Conservation (phyloP, 1,284 basidiomycete species). For the Cutaneotrichosporon mucoides region DNA sequence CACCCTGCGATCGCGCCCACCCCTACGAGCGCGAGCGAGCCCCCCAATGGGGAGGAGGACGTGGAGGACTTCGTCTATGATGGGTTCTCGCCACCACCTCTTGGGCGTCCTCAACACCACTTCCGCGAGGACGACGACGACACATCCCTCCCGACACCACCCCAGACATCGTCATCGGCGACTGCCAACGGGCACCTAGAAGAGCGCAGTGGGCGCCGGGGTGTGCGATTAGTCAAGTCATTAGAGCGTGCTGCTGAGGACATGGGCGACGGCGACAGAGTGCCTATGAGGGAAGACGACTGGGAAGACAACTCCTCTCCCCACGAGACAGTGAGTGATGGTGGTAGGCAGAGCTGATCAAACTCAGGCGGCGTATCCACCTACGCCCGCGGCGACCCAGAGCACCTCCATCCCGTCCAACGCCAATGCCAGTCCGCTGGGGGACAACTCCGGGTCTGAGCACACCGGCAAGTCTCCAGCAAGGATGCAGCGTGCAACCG, state of each 20-base stretch:
- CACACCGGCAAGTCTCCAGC: background rate
- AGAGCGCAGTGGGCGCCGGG: background rate
- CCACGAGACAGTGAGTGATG: background rate
- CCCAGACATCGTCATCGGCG: background rate
- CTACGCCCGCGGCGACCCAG: background rate
- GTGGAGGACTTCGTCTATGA: too few species aligned
- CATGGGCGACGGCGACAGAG: background rate
- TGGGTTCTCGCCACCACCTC: too few species aligned
- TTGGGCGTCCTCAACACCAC: too few species aligned
- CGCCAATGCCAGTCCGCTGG: too few species aligned
- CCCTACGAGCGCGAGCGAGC: background rate
- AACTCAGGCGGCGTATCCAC: background rate
- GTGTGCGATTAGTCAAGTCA: background rate
- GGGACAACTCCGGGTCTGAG: too few species aligned
- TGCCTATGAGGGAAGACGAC: background rate
- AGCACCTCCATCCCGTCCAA: background rate
- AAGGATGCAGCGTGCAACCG: conserved; percentile 4
- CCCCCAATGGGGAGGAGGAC: too few species aligned
- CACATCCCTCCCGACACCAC: too few species aligned
- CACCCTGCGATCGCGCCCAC: background rate
- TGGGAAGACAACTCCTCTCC: too few species aligned
- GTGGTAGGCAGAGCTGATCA: background rate
- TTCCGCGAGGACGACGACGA: too few species aligned
- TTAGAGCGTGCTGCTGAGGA: background rate
- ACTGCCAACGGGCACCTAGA: background rate